Evolutionary conservation across 768 basidiomycete species (phyloP), one percentile per base, ranked within the genome.

Genomic region (Pleurotus sapidus): DNA sequence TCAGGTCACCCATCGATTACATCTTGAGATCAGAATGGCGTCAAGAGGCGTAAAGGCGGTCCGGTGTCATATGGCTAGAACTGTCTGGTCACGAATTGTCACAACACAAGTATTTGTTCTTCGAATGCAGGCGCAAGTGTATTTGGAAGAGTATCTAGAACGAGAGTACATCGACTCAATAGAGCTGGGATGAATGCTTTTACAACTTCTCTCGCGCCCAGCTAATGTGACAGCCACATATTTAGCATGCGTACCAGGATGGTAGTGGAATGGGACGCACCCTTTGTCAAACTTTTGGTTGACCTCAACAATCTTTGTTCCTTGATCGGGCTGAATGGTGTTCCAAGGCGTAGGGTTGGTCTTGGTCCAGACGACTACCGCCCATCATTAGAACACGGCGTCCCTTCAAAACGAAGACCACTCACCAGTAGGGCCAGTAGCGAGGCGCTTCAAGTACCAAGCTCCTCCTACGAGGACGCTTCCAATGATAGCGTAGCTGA

Each of bases 341-440:
- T 91, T 91, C 90, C 91, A 95, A n/a, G 93, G 93, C 18, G 86
- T 86, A 37, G 92, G 92, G 79, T 95, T 95, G 69, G 46, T 81
- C 64, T 81, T 82, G 56, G 80, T 80, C 81, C 82, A 82, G 61
- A 81, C 66, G 50, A 81, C 82, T 82, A 56, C n/a, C 30, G 30
- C 30, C 30, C 30, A 34, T 34, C 9, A 34, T 34, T 34, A 11
- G 11, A 34, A 34, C 30, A 34, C 11, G 11, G 30, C 30, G 9
- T 34, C 30, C 30, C 30, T 34, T 34, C 30, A 11, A 11, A 34
- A 34, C 8, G 30, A 34, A 34, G 30, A 8, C 30, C 24, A 71
- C 79, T 66, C 61, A 86, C 85, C 74, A 23, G 64, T 70, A 24
- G 84, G 81, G 17, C 86, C 84, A 56, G 70, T 74, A 17, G 89